A percentile compares a stretch with the other conserved stretches of the same genome.
Conservation (phyloP, 2,329 filamentous ascomycete genomes). For the Colletotrichum sp. region DNA sequence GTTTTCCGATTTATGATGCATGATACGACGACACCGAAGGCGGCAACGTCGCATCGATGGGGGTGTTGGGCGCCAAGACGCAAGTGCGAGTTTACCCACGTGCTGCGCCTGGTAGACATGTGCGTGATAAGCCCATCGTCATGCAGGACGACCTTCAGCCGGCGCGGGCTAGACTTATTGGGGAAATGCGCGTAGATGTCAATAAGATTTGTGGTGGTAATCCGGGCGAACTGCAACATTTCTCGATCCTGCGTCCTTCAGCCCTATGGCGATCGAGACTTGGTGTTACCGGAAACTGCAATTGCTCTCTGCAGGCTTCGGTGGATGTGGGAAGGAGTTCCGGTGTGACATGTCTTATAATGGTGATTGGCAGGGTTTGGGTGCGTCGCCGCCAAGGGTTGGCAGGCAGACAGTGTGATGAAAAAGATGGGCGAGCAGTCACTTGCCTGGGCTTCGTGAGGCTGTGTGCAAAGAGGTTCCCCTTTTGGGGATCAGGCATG, state of each 20-base stretch:
- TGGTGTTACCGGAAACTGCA: not conserved
- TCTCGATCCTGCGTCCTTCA: not conserved
- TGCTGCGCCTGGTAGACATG: not conserved
- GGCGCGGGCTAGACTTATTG: not conserved
- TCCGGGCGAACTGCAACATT: not conserved
- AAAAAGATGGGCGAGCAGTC: not conserved
- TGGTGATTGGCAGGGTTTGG: not conserved
- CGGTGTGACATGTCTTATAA: not conserved
- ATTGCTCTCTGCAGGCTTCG: not conserved
- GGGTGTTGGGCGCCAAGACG: not conserved
- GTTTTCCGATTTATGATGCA: not conserved
- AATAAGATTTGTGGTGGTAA: not conserved
- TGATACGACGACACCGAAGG: not conserved
- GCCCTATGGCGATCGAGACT: not conserved
- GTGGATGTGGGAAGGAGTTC: not conserved
- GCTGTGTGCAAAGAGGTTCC: not conserved
- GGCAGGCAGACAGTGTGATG: not conserved
- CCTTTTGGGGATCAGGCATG: not conserved
- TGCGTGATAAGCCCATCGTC: not conserved
- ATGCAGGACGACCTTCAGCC: not conserved
- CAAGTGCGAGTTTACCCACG: not conserved
- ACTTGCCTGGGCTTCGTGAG: not conserved
- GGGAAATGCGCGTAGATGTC: not conserved
- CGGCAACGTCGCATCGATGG: not conserved
- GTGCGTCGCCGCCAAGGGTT: not conserved